These are phyloP conservation scores for Apiospora arundinis DNA, from an alignment of 2,329 filamentous ascomycete species.

Conservation along the genomic window DNA sequence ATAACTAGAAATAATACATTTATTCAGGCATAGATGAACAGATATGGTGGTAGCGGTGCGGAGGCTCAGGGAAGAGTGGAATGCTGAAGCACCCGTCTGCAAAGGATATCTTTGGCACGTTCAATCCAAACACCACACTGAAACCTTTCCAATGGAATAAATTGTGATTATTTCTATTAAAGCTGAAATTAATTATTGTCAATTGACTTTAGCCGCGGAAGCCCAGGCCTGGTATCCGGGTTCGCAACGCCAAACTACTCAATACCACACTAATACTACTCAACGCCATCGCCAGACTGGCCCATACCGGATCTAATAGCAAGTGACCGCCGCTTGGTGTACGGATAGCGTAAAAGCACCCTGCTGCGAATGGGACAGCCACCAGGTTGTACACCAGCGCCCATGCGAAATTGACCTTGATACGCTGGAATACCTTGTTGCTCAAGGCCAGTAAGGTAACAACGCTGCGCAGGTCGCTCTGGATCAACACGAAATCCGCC, in stretches of 20 bases:
- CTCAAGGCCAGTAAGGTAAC: constrained; percentile 77
- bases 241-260: constrained; percentile 73
- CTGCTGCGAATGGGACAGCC: constrained; percentile 81
- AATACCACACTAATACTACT: constrained; percentile 89
- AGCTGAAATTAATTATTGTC: too few relatives aligned
- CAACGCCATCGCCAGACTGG: constrained; percentile 87
- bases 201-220: not conserved
- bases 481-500: constrained; percentile 82
- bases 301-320: constrained; percentile 81
- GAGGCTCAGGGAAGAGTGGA: too few relatives aligned
- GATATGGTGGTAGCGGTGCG: too few relatives aligned
- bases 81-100: too few relatives aligned
- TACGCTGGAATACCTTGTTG: constrained; percentile 74
- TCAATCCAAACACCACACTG: too few relatives aligned
- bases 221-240: not conserved
- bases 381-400: constrained; percentile 81
- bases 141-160: too few relatives aligned
- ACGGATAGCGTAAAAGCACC: constrained; percentile 70
- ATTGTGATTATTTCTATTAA: too few relatives aligned
- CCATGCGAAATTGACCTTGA: constrained; percentile 87
- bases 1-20: too few relatives aligned
- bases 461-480: constrained; percentile 71
- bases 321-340: constrained; percentile 58
- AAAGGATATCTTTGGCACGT: too few relatives aligned
- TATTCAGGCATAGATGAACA: too few relatives aligned